Base-by-base conservation (phyloP, 345 rosid genomes). In the Boechera stricta region DNA sequence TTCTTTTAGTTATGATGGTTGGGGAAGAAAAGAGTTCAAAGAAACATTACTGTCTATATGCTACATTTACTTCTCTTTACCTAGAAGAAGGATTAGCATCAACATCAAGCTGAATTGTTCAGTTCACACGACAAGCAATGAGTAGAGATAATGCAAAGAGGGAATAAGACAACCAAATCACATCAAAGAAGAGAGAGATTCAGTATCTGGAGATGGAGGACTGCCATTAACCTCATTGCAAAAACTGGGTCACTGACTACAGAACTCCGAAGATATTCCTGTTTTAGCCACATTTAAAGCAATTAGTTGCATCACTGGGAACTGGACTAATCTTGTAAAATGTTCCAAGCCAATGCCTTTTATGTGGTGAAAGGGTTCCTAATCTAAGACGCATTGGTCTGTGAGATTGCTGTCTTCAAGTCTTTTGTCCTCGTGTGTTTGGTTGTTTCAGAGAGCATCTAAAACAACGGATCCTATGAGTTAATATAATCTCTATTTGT, bases 281-380 rank as follows among this genome's bases (percentile, higher is more conserved):
- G 6, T 5, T 58, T n/a, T 70, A 29, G 71, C 64, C 73, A 73
- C 32, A 64, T 44, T 51, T 57, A 60, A 33, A 33, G 69, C 51
- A 66, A 7, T 58, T 61, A 59, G 64, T 16, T 66, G 44, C 52
- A 41, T 51, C 62, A 49, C 5, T 61, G 47, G 64, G 56, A 32
- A 33, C 16, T 8, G 69, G 45, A 44, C 56, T 7, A 68, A 52
- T 26, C 56, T 31, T 60, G 80, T 82, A 88, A 41, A 86, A 86
- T 38, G 90, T 89, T 33, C 88, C 86, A 6, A 86, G 80, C 90
- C 92, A 85, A 62, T 82, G 91, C 74, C 86, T 2, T 85, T 77
- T 86, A 85, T 56, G 89, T 84, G 10, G 38, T 44, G n/a, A 44
- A 76, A 36, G 85, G 87, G 81, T 84, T 86, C 65, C 86, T 75